A percentile compares a stretch with the other conserved stretches of the same genome.
Evolutionary conservation across 1,284 basidiomycete genomes (phyloP).

Genomic region (Ganoderma leucocontextum): DNA sequence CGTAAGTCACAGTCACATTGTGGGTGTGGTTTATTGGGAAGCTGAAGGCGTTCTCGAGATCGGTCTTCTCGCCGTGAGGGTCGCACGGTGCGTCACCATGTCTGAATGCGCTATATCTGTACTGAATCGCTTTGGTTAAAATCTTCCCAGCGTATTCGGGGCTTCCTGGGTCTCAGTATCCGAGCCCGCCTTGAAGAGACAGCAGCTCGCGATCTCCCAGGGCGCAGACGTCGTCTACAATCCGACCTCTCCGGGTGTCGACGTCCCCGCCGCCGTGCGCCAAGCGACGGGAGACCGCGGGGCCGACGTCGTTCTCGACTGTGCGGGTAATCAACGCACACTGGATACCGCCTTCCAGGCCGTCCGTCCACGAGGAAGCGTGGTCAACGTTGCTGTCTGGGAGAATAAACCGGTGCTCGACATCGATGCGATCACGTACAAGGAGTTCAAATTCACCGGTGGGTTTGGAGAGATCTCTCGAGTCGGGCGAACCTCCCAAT

Average conservation of each 20-base stretch:
- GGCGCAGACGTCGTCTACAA: slow-evolving; percentile 41
- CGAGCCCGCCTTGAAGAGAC: slow-evolving; percentile 41
- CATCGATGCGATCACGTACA: slow-evolving; percentile 38
- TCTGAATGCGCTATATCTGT: not conserved
- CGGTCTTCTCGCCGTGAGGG: slow-evolving; percentile 20
- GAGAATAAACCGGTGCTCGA: slow-evolving; percentile 35
- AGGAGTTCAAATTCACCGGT: slow-evolving; percentile 41
- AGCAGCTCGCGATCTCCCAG: slow-evolving; percentile 37
- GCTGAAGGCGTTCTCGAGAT: slow-evolving; percentile 14
- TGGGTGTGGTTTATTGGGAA: too few relatives aligned
- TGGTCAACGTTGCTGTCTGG: slow-evolving; percentile 45
- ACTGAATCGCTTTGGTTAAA: too few relatives aligned
- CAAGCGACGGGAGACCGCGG: slow-evolving; percentile 38
- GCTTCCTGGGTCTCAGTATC: slow-evolving; percentile 41
- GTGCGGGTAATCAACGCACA: slow-evolving; percentile 41
- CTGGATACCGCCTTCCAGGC: slow-evolving; percentile 40
- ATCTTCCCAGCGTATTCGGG: slow-evolving; percentile 22
- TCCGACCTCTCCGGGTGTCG: slow-evolving; percentile 22
- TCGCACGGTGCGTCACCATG: slow-evolving; percentile 18
- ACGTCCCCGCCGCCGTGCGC: slow-evolving; percentile 34
- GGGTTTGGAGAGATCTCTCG: not conserved
- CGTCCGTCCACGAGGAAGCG: slow-evolving; percentile 39
- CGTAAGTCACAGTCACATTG: slow-evolving; percentile 27
- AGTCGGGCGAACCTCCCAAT: not conserved
- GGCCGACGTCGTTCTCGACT: slow-evolving; percentile 45